Base-by-base conservation (phyloP, 148 eudicot species). In the Camellia granthamiana region DNA sequence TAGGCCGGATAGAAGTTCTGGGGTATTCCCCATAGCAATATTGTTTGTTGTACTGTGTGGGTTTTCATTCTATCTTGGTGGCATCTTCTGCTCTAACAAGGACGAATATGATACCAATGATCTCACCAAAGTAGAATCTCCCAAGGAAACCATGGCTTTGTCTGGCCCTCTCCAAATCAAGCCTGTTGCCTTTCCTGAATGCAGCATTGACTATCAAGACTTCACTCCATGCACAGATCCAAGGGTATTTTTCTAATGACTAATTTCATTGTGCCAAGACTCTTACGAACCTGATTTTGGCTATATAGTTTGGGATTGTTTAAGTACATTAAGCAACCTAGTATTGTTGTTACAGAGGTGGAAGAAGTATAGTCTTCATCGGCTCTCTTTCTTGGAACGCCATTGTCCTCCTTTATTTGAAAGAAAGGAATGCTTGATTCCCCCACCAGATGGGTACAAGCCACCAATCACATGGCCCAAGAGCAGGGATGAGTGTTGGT, bases 161-260 rank as follows among this genome's bases (percentile, higher is more conserved):
- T 13, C 77, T 43, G 78, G 83, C 19, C 84, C 91, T 76, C 81
- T 91, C n/a, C 90, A 90, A 86, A 67, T 85, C 47, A 92, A 87
- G 86, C 62, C 87, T 13, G 83, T 88, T 77, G 76, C 92, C 44
- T 93, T 93, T 80, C 87, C 93, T 13, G 90, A 91, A 76, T 96
- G 99, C 84, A 80, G 88, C 56, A 41, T 77, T 70, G 91, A 89
- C 21, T 88, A 82, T 77, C 97, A 92, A 81, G 99, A 96, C 72
- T 91, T 89, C 84, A 96, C 99, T 23, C 99, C 99, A 2, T 96
- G 99, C 91, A 93, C 99, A 3, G 99, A 96, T 88, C 99, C 99
- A 10, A 90, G 74, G 91, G 99, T 96, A 85, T 42, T 75, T 43
- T 80, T 74, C 74, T 42, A 5, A 54, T 56, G 30, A 43, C 21